Percentiles rank a stretch among this genome's conserved stretches.
Evolutionary conservation across 2,329 filamentous ascomycete species (phyloP).

Genomic region (Lecanosticta acicola): DNA sequence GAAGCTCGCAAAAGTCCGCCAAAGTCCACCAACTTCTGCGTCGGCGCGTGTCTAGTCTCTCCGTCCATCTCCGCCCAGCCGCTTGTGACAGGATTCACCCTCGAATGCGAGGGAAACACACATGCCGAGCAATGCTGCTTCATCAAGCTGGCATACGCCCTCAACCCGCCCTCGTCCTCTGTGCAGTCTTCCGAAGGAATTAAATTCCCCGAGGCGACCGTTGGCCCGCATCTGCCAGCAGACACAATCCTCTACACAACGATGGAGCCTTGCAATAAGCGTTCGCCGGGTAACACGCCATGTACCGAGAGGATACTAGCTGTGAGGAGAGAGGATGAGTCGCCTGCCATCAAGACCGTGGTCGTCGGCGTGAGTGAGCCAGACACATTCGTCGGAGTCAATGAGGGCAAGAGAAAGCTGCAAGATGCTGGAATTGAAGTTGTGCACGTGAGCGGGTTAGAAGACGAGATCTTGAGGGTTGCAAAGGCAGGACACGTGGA

Average conservation of each 20-base stretch:
- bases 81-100: slow-evolving; percentile 78
- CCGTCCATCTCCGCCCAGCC: slow-evolving; percentile 44
- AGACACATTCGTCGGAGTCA: slow-evolving; percentile 79
- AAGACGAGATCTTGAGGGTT: slow-evolving; percentile 72
- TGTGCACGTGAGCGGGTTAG: slow-evolving; percentile 66
- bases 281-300: slow-evolving; percentile 67
- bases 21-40: slow-evolving; percentile 85
- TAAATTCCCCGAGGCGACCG: slow-evolving; percentile 47
- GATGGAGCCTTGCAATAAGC: slow-evolving; percentile 75
- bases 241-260: slow-evolving; percentile 76
- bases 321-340: slow-evolving; percentile 42
- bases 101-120: slow-evolving; percentile 87
- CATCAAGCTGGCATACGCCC: slow-evolving; percentile 55
- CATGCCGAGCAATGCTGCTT: slow-evolving; percentile 94
- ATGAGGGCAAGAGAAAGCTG: slow-evolving; percentile 66
- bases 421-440: slow-evolving; percentile 68
- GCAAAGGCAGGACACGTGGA: slow-evolving; percentile 71
- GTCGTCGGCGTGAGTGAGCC: slow-evolving; percentile 88
- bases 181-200: neutral
- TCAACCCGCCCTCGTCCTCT: slow-evolving; percentile 12
- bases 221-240: slow-evolving; percentile 49
- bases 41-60: slow-evolving; percentile 71
- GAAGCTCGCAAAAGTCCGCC: slow-evolving; percentile 74
- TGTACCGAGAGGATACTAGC: slow-evolving; percentile 74
- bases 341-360: slow-evolving; percentile 63